These are phyloP conservation scores for Quercus tomentella DNA, from an alignment of 331 rosid species.

Conservation along the genomic window DNA sequence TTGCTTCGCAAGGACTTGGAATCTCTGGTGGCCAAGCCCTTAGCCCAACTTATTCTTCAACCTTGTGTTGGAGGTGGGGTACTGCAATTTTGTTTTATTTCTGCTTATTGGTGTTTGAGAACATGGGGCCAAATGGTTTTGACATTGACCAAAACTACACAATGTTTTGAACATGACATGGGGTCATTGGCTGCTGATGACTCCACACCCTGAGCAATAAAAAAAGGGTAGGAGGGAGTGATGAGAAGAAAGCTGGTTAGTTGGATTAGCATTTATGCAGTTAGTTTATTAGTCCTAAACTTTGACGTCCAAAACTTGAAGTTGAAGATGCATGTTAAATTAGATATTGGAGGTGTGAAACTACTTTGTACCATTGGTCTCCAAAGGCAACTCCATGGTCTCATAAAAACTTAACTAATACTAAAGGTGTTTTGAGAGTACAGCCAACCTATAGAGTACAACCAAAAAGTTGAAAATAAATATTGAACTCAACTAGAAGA, in stretches of 20 bases:
- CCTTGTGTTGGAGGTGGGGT: background rate
- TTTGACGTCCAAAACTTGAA: background rate
- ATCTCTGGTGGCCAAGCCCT: conserved; percentile 4
- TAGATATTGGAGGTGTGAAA: background rate
- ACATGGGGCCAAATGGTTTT: conserved; percentile 30
- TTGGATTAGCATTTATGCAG: background rate
- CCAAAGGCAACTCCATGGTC: background rate
- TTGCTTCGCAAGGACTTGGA: conserved; percentile 17
- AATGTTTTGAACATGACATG: conserved; percentile 17
- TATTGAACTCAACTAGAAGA: too few relatives aligned
- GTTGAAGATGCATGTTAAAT: background rate
- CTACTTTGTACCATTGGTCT: background rate
- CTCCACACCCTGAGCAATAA: conserved; percentile 28
- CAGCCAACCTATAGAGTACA: too few relatives aligned
- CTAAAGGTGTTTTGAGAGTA: too few relatives aligned
- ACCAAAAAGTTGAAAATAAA: too few relatives aligned
- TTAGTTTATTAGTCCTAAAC: background rate
- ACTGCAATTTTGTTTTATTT: background rate
- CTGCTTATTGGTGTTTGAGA: conserved; percentile 15
- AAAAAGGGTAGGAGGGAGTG: too few relatives aligned
- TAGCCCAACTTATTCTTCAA: background rate
- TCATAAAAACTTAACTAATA: background rate
- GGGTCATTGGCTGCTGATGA: background rate
- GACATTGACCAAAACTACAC: conserved; percentile 13
- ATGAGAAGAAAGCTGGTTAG: background rate